Percentiles rank a stretch among this genome's conserved stretches.
phyloP scores from a whole-genome alignment of 208 protist species.

The Polymyxa betae region DNA sequence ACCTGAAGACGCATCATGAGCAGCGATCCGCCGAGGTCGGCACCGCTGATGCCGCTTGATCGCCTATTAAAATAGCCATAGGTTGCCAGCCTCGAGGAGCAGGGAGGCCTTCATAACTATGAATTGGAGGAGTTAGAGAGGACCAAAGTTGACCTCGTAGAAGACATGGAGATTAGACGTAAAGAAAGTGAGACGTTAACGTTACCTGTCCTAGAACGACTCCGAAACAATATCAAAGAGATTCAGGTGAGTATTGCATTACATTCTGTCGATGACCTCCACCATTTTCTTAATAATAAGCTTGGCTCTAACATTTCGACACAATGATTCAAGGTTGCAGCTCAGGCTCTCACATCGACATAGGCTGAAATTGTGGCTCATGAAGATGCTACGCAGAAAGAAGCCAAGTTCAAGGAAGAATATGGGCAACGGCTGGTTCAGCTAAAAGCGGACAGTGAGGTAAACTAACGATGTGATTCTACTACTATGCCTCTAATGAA shows the following conservation, averaged over 20 bases:
- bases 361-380: not conserved
- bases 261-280: not conserved
- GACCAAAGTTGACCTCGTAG: not conserved
- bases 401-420: constrained; percentile 2
- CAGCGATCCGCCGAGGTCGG: constrained; percentile 62
- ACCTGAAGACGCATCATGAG: constrained; percentile 57
- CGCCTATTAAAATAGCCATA: not conserved
- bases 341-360: too few relatives aligned
- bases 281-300: not conserved
- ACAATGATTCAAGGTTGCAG: too few relatives aligned
- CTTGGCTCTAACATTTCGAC: too few relatives aligned
- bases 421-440: not conserved
- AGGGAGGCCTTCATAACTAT: constrained; percentile 53
- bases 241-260: not conserved
- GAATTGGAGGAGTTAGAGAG: constrained; percentile 55
- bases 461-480: not conserved
- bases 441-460: constrained; percentile 40
- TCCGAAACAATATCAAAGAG: constrained; percentile 52
- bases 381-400: not conserved
- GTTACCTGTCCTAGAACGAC: not conserved
- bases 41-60: not conserved
- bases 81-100: constrained; percentile 59
- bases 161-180: constrained; percentile 43
- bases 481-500: not conserved
- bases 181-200: constrained; percentile 24